These are phyloP conservation scores for Metarhizium brunneum DNA, from an alignment of 2,329 filamentous ascomycete species.

Conservation along the genomic window DNA sequence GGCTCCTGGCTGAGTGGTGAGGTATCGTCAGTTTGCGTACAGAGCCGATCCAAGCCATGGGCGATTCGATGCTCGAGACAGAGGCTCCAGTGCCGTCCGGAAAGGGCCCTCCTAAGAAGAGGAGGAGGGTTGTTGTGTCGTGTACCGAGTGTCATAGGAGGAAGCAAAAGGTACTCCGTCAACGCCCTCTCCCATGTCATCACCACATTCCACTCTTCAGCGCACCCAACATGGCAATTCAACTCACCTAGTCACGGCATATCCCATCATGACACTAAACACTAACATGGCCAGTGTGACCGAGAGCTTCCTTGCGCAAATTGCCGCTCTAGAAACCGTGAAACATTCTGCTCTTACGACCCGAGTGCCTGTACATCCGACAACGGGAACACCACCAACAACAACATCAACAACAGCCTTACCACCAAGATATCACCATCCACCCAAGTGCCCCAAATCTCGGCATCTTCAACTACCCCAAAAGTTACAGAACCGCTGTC, in stretches of 20 bases:
- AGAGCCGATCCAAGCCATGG: conserved; percentile 1
- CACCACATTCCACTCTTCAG: background rate
- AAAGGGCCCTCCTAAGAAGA: conserved; percentile 39
- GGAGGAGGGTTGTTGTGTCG: conserved; percentile 51
- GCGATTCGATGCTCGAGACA: conserved; percentile 3
- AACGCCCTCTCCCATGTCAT: background rate
- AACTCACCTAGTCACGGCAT: background rate
- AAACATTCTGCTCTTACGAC: conserved; percentile 48
- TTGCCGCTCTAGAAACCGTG: conserved; percentile 47
- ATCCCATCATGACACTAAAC: background rate
- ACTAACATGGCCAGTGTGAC: conserved; percentile 37
- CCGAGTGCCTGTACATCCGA: conserved; percentile 34
- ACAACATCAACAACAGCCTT: too few species aligned
- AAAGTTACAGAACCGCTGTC: conserved; percentile 23
- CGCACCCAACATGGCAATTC: background rate
- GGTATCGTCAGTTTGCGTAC: background rate
- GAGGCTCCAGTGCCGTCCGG: conserved; percentile 1
- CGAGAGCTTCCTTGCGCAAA: conserved; percentile 50
- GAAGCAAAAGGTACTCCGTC: conserved; percentile 44
- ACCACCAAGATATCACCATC: background rate
- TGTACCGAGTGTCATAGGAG: conserved; percentile 56
- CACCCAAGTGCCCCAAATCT: background rate
- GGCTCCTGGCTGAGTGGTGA: background rate
- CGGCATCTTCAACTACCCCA: conserved; percentile 2
- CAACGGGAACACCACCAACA: conserved; percentile 5